Percentiles rank a stretch among this genome's conserved stretches.
phyloP scores from a whole-genome alignment of 257 asterid genomes.

The Nyctanthes arbortristis region DNA sequence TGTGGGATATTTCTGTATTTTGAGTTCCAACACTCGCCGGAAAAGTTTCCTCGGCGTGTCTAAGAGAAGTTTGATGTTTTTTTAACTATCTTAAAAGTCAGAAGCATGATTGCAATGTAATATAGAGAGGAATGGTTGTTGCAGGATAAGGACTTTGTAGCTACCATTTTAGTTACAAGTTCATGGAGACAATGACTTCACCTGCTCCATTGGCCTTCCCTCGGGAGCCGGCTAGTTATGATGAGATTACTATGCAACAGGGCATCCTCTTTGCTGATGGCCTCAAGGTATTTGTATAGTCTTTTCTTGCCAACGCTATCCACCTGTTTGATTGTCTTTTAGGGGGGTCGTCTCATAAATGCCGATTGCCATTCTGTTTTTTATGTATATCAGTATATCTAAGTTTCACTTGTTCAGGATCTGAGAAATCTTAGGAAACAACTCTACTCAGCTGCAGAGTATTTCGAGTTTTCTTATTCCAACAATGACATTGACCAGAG shows the following conservation, averaged over 20 bases:
- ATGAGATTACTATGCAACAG: conserved; percentile 80
- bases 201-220: conserved; percentile 57
- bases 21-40: not conserved
- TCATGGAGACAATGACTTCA: conserved; percentile 69
- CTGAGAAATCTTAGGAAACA: conserved; percentile 88
- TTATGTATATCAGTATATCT: not conserved
- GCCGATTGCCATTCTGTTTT: not conserved
- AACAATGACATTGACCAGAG: conserved; percentile 84
- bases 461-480: conserved; percentile 75
- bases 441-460: conserved; percentile 95
- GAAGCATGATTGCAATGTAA: conserved; percentile 10
- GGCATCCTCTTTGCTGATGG: conserved; percentile 80
- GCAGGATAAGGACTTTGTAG: conserved; percentile 50
- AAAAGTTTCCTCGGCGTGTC: conserved; percentile 26
- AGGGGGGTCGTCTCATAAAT: not conserved
- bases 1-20: not conserved
- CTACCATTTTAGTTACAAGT: conserved; percentile 37
- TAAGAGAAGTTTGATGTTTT: conserved; percentile 8
- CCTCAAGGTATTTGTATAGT: conserved; percentile 59
- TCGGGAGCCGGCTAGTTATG: conserved; percentile 66
- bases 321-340: no score
- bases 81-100: conserved; percentile 1
- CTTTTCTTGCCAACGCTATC: no score
- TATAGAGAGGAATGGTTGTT: conserved; percentile 37
- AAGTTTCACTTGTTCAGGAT: conserved; percentile 52